Base-by-base conservation (phyloP, 2,329 filamentous ascomycete species). In the Phoma sp. region DNA sequence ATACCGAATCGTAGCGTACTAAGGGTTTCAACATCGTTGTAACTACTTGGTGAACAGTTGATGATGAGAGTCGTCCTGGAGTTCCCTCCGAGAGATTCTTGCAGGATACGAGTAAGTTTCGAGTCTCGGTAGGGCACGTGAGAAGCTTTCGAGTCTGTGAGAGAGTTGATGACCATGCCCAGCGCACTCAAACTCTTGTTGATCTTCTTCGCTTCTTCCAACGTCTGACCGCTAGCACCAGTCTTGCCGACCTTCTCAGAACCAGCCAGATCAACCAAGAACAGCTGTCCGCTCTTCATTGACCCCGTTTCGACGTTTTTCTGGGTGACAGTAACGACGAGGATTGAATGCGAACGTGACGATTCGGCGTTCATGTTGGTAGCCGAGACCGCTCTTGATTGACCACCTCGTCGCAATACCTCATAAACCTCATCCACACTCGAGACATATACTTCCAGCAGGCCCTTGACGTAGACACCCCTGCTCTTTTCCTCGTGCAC, bases 321-420 rank as follows among this genome's bases (percentile, higher is more conserved):
- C 80, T 98, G 95, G 12, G 92, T 95, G 66, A 99, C 89, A 36
- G 93, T 97, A 71, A 98, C 89, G 72, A 97, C 92, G 76, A 98
- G 97, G 65, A 99, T 98, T 34, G 95, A 98, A 78, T 99, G 95
- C 53, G 95, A 98, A 66, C 95, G 91, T 40, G 95, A 98, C 1
- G 95, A 98, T 74, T 98, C 95, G 76, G 95, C 90, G 78, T 99
- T 99, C 95, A 98, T 98, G 81, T 98, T 98, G 51, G 95, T 99
- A 38, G 93, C 90, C 26, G 95, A 91, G 25, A 97, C 93, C n/a
- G 91, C 91, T 77, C 95, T 85, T 54, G 93, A 89, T 62, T 88
- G 86, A 69, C 93, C 93, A 80, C 95, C 95, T 72, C 93, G 87
- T 75, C 93, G 87, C 89, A 99, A 93, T 50, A 98, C 92, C 74